Conservation (phyloP, 2,329 filamentous ascomycete genomes). For the Stemphylium vesicarium region DNA sequence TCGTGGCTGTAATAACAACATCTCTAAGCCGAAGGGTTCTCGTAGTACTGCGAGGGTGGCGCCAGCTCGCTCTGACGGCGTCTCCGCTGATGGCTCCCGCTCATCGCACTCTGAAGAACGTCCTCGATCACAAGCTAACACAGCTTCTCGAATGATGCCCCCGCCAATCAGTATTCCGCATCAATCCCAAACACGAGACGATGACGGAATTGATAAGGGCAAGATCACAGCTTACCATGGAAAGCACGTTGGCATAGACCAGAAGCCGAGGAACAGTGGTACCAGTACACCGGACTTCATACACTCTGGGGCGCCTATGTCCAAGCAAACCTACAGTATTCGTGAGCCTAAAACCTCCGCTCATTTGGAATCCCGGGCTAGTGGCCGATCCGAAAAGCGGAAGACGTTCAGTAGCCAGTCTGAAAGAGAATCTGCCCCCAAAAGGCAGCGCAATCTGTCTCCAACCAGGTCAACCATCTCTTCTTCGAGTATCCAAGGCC, state of each 20-base stretch:
- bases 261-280: neutral
- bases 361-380: neutral
- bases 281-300: conserved; percentile 1
- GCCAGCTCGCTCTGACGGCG: neutral
- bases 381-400: conserved; percentile 15
- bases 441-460: conserved; percentile 15
- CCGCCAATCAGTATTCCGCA: conserved; percentile 1
- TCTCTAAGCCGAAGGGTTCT: neutral
- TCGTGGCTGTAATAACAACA: neutral
- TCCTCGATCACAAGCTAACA: conserved; percentile 42
- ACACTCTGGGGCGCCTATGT: neutral
- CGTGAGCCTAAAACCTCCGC: neutral
- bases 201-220: neutral
- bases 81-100: conserved; percentile 1
- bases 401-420: conserved; percentile 6
- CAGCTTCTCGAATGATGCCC: conserved; percentile 38
- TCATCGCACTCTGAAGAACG: conserved; percentile 23
- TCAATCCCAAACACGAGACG: neutral
- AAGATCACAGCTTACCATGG: neutral
- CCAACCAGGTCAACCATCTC: neutral
- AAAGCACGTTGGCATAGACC: neutral
- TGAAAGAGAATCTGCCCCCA: conserved; percentile 4
- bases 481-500: neutral
- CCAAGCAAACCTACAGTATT: conserved; percentile 5
- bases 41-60: neutral